These are phyloP conservation scores for Aspergillus fischeri DNA, from an alignment of 2,329 filamentous ascomycete genomes.

Conservation along the genomic window DNA sequence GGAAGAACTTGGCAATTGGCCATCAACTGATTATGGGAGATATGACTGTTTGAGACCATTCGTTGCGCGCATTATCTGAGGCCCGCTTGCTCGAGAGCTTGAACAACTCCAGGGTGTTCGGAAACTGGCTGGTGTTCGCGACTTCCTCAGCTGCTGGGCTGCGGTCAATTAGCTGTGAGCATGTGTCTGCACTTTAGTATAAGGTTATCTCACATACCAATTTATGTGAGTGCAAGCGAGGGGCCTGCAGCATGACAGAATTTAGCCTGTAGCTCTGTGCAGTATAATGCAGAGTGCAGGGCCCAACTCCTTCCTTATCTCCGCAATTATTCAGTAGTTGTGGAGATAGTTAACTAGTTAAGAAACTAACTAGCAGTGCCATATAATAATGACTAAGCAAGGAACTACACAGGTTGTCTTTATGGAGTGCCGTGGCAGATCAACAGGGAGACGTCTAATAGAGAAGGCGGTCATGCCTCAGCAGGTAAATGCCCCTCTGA, in stretches of 20 bases:
- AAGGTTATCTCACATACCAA: neutral
- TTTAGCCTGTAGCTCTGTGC: neutral
- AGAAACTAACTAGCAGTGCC: neutral
- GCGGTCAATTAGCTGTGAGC: neutral
- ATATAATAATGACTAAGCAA: neutral
- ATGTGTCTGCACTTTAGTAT: neutral
- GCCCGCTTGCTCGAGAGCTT: neutral
- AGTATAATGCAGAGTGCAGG: neutral
- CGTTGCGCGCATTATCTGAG: slow-evolving; percentile 9
- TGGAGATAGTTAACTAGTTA: slow-evolving; percentile 10
- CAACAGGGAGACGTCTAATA: neutral
- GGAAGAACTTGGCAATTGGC: neutral
- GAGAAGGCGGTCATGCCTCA: slow-evolving; percentile 17
- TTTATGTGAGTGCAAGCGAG: neutral
- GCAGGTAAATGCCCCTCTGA: slow-evolving; percentile 25
- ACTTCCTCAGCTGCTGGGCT: neutral
- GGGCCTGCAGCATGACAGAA: neutral
- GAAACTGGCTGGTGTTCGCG: neutral
- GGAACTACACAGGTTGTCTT: slow-evolving; percentile 5
- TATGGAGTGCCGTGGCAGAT: slow-evolving; percentile 1
- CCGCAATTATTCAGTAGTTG: slow-evolving; percentile 14
- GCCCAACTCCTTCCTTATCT: neutral
- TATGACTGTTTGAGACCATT: neutral
- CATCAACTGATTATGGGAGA: slow-evolving; percentile 4
- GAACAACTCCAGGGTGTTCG: neutral